phyloP scores from a whole-genome alignment of 371 early-diverging fungal genomes.

The Circinella minor region DNA sequence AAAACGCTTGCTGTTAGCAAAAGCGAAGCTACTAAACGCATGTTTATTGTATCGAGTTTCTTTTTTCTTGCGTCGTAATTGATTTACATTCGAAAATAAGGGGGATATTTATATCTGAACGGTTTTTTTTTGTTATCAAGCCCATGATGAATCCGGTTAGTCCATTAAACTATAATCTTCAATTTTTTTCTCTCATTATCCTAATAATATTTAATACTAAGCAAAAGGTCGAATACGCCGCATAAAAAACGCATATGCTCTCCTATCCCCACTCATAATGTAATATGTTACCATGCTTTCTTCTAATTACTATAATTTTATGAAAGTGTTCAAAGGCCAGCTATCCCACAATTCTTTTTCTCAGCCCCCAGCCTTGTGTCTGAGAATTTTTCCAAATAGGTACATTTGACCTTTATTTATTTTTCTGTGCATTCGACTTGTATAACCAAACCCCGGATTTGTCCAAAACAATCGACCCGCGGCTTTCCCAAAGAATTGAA shows the following conservation, averaged over 20 bases:
- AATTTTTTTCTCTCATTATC: too few species aligned
- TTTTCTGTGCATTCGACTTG: constrained; percentile 2
- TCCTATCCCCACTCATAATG: too few species aligned
- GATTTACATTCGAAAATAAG: neutral
- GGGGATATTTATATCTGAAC: neutral
- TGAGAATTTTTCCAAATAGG: neutral
- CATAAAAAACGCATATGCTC: neutral
- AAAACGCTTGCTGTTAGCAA: neutral
- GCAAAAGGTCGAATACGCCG: neutral
- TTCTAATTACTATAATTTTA: too few species aligned
- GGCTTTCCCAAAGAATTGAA: neutral
- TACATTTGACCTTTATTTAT: neutral
- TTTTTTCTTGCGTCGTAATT: neutral
- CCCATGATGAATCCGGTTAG: neutral
- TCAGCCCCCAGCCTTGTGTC: neutral
- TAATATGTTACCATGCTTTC: too few species aligned
- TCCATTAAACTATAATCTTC: neutral
- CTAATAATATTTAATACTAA: too few species aligned
- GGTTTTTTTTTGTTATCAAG: neutral
- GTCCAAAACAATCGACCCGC: neutral
- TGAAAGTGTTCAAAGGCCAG: too few species aligned
- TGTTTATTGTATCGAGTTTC: neutral
- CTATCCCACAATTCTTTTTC: neutral
- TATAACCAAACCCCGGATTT: constrained; percentile 4
- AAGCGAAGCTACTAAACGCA: constrained; percentile 3